Evolutionary conservation across 2,329 filamentous ascomycete genomes (phyloP), one percentile per base, ranked within the genome.

Genomic region (Cordyceps javanica): DNA sequence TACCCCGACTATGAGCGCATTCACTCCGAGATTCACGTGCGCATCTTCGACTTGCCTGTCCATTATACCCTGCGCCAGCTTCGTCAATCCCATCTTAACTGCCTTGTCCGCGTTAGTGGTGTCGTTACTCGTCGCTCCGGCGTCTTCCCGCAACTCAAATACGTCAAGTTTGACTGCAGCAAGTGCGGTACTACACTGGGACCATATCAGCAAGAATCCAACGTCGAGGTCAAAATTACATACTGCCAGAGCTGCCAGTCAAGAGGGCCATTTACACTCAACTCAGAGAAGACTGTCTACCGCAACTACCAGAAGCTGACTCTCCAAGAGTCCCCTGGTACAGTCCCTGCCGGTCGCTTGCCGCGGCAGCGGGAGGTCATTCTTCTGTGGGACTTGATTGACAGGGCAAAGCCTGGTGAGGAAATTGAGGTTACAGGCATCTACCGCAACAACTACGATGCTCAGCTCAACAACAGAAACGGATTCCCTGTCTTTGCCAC

Each of bases 261-360:
- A 39, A 87, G 91, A 41, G 94, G 94, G 0, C 95, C 94, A 0
- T 99, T 99, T 69, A 96, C 88, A 0, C 78, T 99, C 63, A 97
- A 97, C 75, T 94, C 91, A 4, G 94, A 97, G 71, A 95, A 96
- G 79, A 99, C 94, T 0, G 89, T 99, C 16, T 99, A 99, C 75
- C 89, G 94, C 62, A 99, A 99, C 73, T 99, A 97, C 74, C 94
- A 99, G 72, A 99, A 97, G 70, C 79, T 99, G 65, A 99, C 94
- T 0, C 82, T 99, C 13, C 94, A 99, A 69, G 94, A 99, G 72
- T 96, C 95, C 0, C 94, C 94, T 4, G 95, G 94, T 56, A 97
- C 94, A 7, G 94, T 99, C 3, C 95, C 94, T 5, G 92, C 95
- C 36, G 94, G 94, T 67, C 92, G 94, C 72, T 82, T 99, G 48